Evolutionary conservation across 2,329 filamentous ascomycete genomes (phyloP), one percentile per base, ranked within the genome.

Genomic region (Dactylellina leptospora): DNA sequence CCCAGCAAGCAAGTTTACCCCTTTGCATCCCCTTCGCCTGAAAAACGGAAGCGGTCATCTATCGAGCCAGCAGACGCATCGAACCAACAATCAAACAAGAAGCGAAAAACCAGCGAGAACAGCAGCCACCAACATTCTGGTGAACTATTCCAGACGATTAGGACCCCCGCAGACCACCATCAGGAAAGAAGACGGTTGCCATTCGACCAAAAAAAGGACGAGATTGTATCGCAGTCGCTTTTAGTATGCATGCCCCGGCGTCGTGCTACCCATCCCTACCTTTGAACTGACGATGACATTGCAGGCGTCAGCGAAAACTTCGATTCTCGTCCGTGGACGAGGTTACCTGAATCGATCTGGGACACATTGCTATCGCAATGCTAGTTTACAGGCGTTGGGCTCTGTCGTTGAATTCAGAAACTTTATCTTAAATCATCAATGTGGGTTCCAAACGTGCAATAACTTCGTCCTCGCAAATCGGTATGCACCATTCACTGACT

Each of bases 301-400:
- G 40, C 22, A 30, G 18, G 11, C 16, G 16, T 16, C 1, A 13
- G n/a, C 16, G 9, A 38, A 27, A 33, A 20, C 22, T 33, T 20
- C 56, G 18, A 6, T 23, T 6, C 16, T 55, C 9, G 42, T 50
- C 10, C 58, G 22, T 38, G 66, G 28, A 8, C 53, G 66, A 42
- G 66, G 66, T n/a, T 45, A 58, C 23, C 9, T 45, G 16, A 71
- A 71, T 23, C 28, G 36, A 5, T 59, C 58, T 4, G 66, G 58
- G 1, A 45, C 48, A 40, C 66, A 71, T 53, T 71, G 66, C 40
- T 71, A 71, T 18, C 58, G 66, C 18, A 71, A 71, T 53, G 66
- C 66, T 10, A 71, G 66, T 27, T 13, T 71, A 4, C 66, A 71
- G 22, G 58, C 58, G 9, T 42, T 71, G 10, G 66, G 66, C 11